Percentiles rank a stretch among this genome's conserved stretches.
phyloP scores from a whole-genome alignment of 2,329 filamentous ascomycete genomes.

The Aureobasidium subglaciale region DNA sequence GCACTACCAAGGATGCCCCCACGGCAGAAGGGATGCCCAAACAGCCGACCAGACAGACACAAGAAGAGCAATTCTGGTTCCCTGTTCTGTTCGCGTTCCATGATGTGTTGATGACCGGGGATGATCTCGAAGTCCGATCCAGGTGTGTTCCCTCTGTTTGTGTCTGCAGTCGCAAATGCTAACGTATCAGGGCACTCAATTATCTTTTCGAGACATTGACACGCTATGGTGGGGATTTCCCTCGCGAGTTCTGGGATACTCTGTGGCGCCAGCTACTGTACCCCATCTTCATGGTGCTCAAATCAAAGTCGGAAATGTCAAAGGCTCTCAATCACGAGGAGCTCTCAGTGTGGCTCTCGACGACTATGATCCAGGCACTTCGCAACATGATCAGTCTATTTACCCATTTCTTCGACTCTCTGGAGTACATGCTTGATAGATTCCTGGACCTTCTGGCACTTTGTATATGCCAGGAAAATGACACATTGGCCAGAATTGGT shows the following conservation, averaged over 20 bases:
- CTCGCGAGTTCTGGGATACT: slow-evolving; percentile 94
- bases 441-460: slow-evolving; percentile 89
- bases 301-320: slow-evolving; percentile 92
- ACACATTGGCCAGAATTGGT: slow-evolving; percentile 94
- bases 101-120: slow-evolving; percentile 97
- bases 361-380: slow-evolving; percentile 97
- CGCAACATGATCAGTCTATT: slow-evolving; percentile 98
- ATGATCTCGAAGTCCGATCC: slow-evolving; percentile 91
- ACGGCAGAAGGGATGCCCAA: slow-evolving; percentile 47
- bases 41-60: slow-evolving; percentile 70
- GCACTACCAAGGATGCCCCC: slow-evolving; percentile 43
- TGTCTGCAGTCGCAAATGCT: neutral
- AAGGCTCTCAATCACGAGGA: slow-evolving; percentile 95
- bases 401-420: slow-evolving; percentile 92
- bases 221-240: slow-evolving; percentile 83
- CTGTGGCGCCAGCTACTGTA: slow-evolving; percentile 95
- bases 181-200: slow-evolving; percentile 59
- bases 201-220: slow-evolving; percentile 96
- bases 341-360: slow-evolving; percentile 95
- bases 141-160: slow-evolving; percentile 29
- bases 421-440: slow-evolving; percentile 98
- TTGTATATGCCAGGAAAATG: slow-evolving; percentile 98
- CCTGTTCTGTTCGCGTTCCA: slow-evolving; percentile 97
- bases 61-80: slow-evolving; percentile 98
- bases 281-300: slow-evolving; percentile 96